Conservation (phyloP, 2,329 filamentous ascomycete species). For the Diaporthe vaccinii region DNA sequence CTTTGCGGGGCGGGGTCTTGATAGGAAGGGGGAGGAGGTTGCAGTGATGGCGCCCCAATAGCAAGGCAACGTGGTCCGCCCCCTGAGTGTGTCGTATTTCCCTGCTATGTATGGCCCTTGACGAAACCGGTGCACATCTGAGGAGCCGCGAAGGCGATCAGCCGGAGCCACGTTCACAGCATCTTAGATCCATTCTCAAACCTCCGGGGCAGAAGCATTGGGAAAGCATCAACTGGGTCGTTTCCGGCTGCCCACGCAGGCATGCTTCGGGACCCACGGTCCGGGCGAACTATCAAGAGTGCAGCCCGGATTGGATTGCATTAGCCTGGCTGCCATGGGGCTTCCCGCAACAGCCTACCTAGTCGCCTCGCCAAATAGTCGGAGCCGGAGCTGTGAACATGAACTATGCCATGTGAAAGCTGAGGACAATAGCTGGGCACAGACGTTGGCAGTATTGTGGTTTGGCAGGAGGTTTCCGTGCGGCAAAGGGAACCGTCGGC, state of each 20-base stretch:
- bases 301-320: background rate
- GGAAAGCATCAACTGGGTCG: background rate
- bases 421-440: background rate
- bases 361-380: background rate
- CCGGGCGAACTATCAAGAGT: background rate
- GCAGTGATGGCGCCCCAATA: slow-evolving; percentile 19
- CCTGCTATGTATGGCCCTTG: background rate
- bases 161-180: background rate
- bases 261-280: background rate
- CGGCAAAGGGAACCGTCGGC: background rate
- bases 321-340: background rate
- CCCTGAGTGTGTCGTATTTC: slow-evolving; percentile 15
- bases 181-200: slow-evolving; percentile 18
- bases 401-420: background rate
- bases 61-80: slow-evolving; percentile 14
- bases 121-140: background rate
- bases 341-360: slow-evolving; percentile 13
- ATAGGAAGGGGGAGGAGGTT: slow-evolving; percentile 4
- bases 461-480: background rate
- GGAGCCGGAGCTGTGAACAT: background rate
- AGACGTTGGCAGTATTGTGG: background rate
- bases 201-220: background rate
- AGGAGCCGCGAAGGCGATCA: slow-evolving; percentile 4
- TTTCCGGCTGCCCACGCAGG: background rate
- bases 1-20: slow-evolving; percentile 21